Evolutionary conservation across 805 yeast genomes (phyloP).

Genomic region (Citeromyces nyonsensis): DNA sequence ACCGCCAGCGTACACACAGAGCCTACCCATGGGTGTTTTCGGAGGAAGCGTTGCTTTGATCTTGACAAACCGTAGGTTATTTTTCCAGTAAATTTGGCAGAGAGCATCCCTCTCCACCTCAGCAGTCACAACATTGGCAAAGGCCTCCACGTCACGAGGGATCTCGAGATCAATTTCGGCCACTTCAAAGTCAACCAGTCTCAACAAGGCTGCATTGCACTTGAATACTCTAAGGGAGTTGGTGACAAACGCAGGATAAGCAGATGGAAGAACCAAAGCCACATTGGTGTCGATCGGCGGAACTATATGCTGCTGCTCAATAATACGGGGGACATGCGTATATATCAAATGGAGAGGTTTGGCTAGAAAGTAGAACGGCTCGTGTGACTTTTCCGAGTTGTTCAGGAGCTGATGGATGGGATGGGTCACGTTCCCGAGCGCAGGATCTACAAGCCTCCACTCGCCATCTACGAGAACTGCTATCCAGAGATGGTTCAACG

Average conservation of each 20-base stretch:
- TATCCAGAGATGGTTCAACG: constrained; percentile 82
- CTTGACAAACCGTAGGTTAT: constrained; percentile 48
- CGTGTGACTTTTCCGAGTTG: constrained; percentile 4
- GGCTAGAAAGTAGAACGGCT: constrained; percentile 51
- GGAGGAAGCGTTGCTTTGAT: constrained; percentile 74
- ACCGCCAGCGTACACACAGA: constrained; percentile 58
- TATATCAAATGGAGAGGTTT: constrained; percentile 64
- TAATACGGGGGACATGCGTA: constrained; percentile 75
- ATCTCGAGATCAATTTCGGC: constrained; percentile 65
- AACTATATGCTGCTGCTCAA: constrained; percentile 68
- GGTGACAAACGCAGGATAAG: constrained; percentile 67
- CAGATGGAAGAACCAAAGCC: constrained; percentile 70
- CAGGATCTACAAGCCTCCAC: constrained; percentile 68
- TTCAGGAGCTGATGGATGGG: constrained; percentile 28
- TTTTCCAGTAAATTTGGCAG: constrained; percentile 68
- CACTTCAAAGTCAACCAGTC: constrained; percentile 59
- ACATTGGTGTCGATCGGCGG: constrained; percentile 74
- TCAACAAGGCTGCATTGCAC: constrained; percentile 65
- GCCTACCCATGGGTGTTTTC: constrained; percentile 48
- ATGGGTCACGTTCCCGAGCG: constrained; percentile 44
- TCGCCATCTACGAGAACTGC: constrained; percentile 61
- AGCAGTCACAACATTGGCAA: constrained; percentile 37
- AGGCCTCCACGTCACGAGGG: constrained; percentile 57
- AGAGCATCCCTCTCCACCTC: constrained; percentile 35
- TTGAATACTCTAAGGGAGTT: constrained; percentile 43